Evolutionary conservation across 441 rosid species (phyloP), one percentile per base, ranked within the genome.

Genomic region (Arabidopsis lyrata): DNA sequence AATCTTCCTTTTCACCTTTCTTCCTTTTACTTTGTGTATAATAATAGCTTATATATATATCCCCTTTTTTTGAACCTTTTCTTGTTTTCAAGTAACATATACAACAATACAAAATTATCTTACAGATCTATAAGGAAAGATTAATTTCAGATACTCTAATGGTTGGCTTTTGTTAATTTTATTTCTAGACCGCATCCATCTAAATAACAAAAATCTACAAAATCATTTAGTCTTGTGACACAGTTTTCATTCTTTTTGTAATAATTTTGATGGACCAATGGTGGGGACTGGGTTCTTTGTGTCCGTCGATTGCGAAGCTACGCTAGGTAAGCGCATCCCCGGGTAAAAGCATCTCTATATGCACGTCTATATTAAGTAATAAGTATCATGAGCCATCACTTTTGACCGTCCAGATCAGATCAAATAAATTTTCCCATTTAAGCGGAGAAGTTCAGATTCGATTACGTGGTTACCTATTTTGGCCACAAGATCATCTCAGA

Each of bases 301-400:
- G 60, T 49, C 50, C 67, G 60, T 49, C 39, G 60, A 38, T 24
- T 11, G 12, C 6, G 48, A 29, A 70, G 47, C 53, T 58, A 4
- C 24, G 61, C 24, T 9, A 48, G 18, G 29, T 45, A n/a, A 31
- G 29, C 41, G 41, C 31, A 27, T 55, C 53, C 5, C 6, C 9
- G 44, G 20, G 32, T 66, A 9, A 11, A 35, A 49, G 6, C 18
- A 24, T 36, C 53, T 50, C 62, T 71, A 18, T 50, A 0, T 49
- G 68, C 31, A 72, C 32, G 70, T 72, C 70, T 44, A 63, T 34
- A 34, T 35, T n/a, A 47, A 48, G 57, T 34, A 34, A 24, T n/a
- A 47, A 48, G 57, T 12, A 48, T 59, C 41, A 12, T 16, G 24
- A 24, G 35, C 12, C 36, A 48, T 18, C 6, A 9, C n/a, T 18